Percentiles rank a stretch among this genome's conserved stretches.
These are phyloP conservation scores for Pascua sp. DNA, from an alignment of 1,284 basidiomycete species.

Conservation along the genomic window DNA sequence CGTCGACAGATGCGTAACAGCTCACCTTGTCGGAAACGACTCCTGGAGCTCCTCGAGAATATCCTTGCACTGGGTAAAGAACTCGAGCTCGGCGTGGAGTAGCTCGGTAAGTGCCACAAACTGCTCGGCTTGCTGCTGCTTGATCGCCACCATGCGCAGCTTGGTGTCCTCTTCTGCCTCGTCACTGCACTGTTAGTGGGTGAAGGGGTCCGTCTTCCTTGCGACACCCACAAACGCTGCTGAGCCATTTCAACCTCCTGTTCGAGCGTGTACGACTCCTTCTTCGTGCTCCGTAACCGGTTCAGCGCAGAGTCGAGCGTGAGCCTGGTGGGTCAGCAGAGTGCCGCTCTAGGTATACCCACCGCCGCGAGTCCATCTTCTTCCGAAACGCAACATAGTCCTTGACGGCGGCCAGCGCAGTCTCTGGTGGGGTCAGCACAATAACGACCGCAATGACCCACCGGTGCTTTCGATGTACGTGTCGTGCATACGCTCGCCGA, in stretches of 20 bases:
- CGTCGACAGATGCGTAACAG: constrained; percentile 51
- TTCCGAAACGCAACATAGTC: constrained; percentile 48
- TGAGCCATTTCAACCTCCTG: constrained; percentile 68
- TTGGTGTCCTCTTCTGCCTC: constrained; percentile 75
- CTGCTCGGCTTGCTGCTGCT: constrained; percentile 69
- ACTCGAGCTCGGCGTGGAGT: constrained; percentile 68
- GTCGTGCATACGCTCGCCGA: constrained; percentile 57
- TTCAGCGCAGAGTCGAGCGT: constrained; percentile 71
- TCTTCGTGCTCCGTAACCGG: constrained; percentile 58
- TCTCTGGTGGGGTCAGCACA: constrained; percentile 39
- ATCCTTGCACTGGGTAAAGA: constrained; percentile 65
- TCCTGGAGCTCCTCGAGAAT: constrained; percentile 64
- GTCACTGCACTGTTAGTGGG: constrained; percentile 55
- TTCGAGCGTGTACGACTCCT: constrained; percentile 67
- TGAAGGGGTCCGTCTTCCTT: too few relatives aligned
- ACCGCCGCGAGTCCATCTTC: constrained; percentile 74
- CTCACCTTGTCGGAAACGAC: constrained; percentile 56
- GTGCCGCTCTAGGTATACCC: too few relatives aligned
- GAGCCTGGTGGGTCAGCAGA: constrained; percentile 53
- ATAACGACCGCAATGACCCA: constrained; percentile 8
- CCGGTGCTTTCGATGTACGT: constrained; percentile 65
- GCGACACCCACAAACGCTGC: constrained; percentile 65
- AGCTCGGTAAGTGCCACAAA: constrained; percentile 62
- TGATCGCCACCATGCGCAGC: constrained; percentile 67
- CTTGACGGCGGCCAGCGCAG: constrained; percentile 50